Conservation (phyloP, 1,139 yeast genomes). For the Taphrina communis region DNA sequence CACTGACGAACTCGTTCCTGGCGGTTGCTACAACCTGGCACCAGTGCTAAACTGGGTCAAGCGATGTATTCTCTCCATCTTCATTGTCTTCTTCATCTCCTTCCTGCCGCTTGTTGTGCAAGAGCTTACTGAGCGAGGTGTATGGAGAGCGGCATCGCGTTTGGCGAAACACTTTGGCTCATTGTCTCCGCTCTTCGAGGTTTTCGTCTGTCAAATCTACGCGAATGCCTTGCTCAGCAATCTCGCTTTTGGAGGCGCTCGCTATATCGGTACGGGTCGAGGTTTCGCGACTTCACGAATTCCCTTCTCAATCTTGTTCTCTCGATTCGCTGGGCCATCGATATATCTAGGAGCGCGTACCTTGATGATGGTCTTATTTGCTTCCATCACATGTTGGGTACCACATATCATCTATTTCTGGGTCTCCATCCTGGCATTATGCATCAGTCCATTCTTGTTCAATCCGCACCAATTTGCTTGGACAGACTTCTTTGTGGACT, state of each 20-base stretch:
- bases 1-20: constrained; percentile 81
- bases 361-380: constrained; percentile 84
- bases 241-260: constrained; percentile 98
- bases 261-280: constrained; percentile 98
- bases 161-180: constrained; percentile 87
- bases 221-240: constrained; percentile 89
- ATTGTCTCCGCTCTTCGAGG: constrained; percentile 95
- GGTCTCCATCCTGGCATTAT: constrained; percentile 89
- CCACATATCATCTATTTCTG: constrained; percentile 98
- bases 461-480: constrained; percentile 99
- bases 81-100: constrained; percentile 97
- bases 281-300: constrained; percentile 99
- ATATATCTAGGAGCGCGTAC: constrained; percentile 96
- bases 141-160: constrained; percentile 93
- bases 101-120: constrained; percentile 95
- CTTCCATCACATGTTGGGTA: constrained; percentile 95
- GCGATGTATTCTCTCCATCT: constrained; percentile 95
- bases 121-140: constrained; percentile 96
- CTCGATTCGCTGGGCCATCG: constrained; percentile 96
- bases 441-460: constrained; percentile 91
- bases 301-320: constrained; percentile 91
- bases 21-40: constrained; percentile 88
- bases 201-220: constrained; percentile 96
- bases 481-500: constrained; percentile 98
- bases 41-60: constrained; percentile 97